Evolutionary conservation across 1,284 basidiomycete species (phyloP).

Genomic region (Ustilago curta): DNA sequence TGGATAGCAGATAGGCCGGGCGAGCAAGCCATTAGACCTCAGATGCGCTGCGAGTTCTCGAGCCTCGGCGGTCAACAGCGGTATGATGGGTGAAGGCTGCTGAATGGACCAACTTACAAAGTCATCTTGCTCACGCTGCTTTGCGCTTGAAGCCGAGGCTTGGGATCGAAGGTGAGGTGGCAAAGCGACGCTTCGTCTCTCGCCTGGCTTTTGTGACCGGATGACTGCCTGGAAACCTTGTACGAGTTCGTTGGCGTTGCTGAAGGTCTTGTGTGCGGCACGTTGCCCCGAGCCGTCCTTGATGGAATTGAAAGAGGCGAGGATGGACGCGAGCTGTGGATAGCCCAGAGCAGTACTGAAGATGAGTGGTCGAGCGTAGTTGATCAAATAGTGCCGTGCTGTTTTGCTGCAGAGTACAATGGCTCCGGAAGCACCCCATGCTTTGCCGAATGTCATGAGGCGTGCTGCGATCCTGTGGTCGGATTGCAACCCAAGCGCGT

Average conservation of each 20-base stretch:
- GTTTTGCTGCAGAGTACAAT: constrained; percentile 80
- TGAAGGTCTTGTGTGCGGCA: constrained; percentile 43
- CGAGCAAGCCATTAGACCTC: constrained; percentile 75
- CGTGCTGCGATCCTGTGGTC: constrained; percentile 45
- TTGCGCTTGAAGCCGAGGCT: not conserved
- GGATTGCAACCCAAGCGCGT: constrained; percentile 33
- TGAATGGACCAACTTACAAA: constrained; percentile 37
- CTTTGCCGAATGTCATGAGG: constrained; percentile 67
- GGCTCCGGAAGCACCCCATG: constrained; percentile 72
- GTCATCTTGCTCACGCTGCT: constrained; percentile 9
- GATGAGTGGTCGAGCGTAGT: constrained; percentile 86
- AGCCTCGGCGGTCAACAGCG: constrained; percentile 81
- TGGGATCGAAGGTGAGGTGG: constrained; percentile 23
- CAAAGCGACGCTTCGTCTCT: constrained; percentile 15
- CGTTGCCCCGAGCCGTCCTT: constrained; percentile 76
- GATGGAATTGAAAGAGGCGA: constrained; percentile 83
- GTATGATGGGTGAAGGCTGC: constrained; percentile 79
- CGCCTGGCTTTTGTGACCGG: constrained; percentile 1
- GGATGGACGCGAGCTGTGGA: constrained; percentile 73
- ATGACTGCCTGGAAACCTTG: constrained; percentile 26
- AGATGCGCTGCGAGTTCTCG: constrained; percentile 79
- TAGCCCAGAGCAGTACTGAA: constrained; percentile 59
- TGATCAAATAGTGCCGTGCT: constrained; percentile 85
- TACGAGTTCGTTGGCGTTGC: constrained; percentile 11
- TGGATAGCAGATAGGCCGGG: constrained; percentile 78